Conservation (phyloP, 345 rosid species). For the Aquilaria yunnanensis region DNA sequence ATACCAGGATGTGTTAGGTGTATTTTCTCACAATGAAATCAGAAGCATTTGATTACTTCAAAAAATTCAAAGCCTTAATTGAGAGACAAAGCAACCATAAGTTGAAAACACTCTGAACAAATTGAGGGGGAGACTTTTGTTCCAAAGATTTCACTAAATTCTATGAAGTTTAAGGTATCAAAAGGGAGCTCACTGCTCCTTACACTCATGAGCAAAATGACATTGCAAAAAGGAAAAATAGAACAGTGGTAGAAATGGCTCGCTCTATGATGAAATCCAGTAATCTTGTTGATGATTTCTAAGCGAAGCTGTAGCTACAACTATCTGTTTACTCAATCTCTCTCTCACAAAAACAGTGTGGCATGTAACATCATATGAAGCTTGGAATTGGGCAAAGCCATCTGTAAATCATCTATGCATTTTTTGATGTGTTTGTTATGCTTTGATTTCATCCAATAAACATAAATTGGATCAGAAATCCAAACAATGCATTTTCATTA, state of each 20-base stretch:
- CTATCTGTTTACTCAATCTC: background rate
- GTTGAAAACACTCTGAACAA: background rate
- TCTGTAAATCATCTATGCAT: background rate
- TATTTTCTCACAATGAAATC: too few species aligned
- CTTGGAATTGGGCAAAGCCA: background rate
- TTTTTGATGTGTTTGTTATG: background rate
- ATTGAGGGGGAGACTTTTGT: background rate
- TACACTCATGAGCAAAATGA: background rate
- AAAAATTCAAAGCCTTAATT: too few species aligned
- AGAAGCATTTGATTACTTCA: too few species aligned
- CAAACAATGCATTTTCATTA: background rate
- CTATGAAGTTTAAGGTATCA: background rate
- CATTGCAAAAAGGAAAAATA: background rate
- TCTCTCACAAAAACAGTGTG: background rate
- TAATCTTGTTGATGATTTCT: background rate
- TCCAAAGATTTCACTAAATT: background rate
- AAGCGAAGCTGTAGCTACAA: background rate
- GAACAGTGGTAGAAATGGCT: background rate
- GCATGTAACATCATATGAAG: background rate
- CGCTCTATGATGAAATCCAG: background rate
- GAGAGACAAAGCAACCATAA: too few species aligned
- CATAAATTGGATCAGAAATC: background rate
- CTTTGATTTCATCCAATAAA: background rate
- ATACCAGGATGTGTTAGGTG: background rate
- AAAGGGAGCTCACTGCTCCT: background rate